Evolutionary conservation across 2,329 filamentous ascomycete species (phyloP).

Genomic region (Dactylellina leptospora): DNA sequence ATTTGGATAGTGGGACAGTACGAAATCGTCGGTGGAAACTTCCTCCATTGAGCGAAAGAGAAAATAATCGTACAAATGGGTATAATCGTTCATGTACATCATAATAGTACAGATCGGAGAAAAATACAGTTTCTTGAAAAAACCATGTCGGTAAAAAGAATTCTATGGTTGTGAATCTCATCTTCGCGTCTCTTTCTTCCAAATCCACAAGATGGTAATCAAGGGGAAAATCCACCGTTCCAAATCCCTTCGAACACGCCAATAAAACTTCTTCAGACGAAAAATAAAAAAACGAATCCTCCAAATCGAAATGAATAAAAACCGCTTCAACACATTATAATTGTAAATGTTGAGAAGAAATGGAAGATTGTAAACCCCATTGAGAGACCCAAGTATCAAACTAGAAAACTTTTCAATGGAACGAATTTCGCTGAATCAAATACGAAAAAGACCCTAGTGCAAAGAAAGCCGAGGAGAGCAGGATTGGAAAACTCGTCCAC

Average conservation of each 20-base stretch:
- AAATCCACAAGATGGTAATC: slow-evolving; percentile 15
- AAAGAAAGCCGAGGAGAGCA: slow-evolving; percentile 2
- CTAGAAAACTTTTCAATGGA: slow-evolving; percentile 40
- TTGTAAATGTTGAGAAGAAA: slow-evolving; percentile 26
- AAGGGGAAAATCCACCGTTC: no score
- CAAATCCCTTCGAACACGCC: slow-evolving; percentile 5
- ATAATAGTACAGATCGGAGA: slow-evolving; percentile 48
- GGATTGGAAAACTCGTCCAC: not conserved
- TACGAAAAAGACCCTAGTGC: not conserved
- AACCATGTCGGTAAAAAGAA: slow-evolving; percentile 9
- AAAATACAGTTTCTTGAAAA: slow-evolving; percentile 12
- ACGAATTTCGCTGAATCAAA: slow-evolving; percentile 16
- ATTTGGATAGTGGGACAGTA: no score
- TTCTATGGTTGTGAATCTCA: slow-evolving; percentile 14
- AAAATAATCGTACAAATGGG: slow-evolving; percentile 46
- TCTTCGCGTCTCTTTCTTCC: slow-evolving; percentile 2
- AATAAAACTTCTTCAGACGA: not conserved
- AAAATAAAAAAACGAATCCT: slow-evolving; percentile 18
- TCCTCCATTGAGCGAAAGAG: no score
- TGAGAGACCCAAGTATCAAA: slow-evolving; percentile 3
- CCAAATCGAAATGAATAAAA: slow-evolving; percentile 6
- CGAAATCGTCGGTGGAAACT: no score
- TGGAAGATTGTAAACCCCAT: slow-evolving; percentile 8
- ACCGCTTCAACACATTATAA: slow-evolving; percentile 45
- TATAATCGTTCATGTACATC: slow-evolving; percentile 50